Conservation (phyloP, 2,329 filamentous ascomycete genomes). For the Fusarium sp. region DNA sequence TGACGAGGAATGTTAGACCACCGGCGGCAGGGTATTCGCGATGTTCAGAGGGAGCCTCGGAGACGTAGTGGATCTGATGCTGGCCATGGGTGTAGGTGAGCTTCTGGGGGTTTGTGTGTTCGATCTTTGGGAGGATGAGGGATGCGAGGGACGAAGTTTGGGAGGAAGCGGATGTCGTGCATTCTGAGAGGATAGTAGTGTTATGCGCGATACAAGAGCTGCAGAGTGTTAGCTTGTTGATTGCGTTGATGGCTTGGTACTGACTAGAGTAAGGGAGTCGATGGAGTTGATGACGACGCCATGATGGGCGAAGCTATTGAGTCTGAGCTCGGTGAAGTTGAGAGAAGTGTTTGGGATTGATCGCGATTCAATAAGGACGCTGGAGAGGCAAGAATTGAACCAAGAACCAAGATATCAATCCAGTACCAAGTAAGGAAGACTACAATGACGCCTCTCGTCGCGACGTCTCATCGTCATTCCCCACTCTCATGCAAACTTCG, state of each 20-base stretch:
- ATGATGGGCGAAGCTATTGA: constrained; percentile 54
- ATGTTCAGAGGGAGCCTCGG: constrained; percentile 80
- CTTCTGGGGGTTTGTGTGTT: constrained; percentile 82
- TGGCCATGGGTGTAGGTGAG: constrained; percentile 93
- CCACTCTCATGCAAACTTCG: constrained; percentile 27
- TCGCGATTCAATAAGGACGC: neutral
- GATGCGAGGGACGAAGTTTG: constrained; percentile 89
- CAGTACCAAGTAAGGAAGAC: neutral
- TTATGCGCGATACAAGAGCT: constrained; percentile 96
- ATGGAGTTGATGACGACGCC: constrained; percentile 76
- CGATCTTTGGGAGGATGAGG: constrained; percentile 94
- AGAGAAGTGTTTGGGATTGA: neutral
- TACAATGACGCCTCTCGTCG: constrained; percentile 39
- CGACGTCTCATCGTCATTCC: constrained; percentile 39
- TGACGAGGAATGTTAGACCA: constrained; percentile 90
- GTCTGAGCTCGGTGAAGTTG: neutral
- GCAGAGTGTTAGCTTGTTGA: constrained; percentile 13
- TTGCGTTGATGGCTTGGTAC: constrained; percentile 44
- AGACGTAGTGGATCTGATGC: constrained; percentile 95
- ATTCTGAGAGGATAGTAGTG: constrained; percentile 91
- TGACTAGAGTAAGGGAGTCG: constrained; percentile 80
- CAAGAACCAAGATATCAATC: neutral
- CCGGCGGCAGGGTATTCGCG: constrained; percentile 71
- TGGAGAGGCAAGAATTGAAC: constrained; percentile 6
- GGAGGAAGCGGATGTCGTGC: constrained; percentile 85